phyloP scores from a whole-genome alignment of 2,329 filamentous ascomycete species.

The Aspergillus luchuensis region DNA sequence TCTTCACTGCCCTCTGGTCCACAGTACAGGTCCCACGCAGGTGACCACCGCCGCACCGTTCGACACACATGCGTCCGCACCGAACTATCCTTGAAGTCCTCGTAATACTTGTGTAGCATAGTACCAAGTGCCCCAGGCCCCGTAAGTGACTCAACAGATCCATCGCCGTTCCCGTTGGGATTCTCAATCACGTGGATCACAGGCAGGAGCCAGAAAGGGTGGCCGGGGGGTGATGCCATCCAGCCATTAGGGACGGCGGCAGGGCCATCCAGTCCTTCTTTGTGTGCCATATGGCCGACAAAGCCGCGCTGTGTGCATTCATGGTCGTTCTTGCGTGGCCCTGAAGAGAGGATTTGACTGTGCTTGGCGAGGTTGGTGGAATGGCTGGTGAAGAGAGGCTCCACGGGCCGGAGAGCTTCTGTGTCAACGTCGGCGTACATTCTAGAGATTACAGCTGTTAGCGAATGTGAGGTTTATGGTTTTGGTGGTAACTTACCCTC shows the following conservation, averaged over 20 bases:
- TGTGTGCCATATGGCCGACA: constrained; percentile 23
- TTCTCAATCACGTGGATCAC: constrained; percentile 22
- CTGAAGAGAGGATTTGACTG: background rate
- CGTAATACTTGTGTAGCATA: constrained; percentile 20
- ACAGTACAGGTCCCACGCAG: constrained; percentile 20
- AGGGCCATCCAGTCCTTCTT: constrained; percentile 14
- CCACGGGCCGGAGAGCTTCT: constrained; percentile 22
- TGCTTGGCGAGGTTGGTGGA: constrained; percentile 16
- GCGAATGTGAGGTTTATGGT: background rate
- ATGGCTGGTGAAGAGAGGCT: constrained; percentile 19
- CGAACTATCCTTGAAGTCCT: constrained; percentile 1
- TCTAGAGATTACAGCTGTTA: background rate
- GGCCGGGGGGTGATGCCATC: constrained; percentile 26
- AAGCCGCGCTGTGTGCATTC: constrained; percentile 20
- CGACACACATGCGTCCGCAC: constrained; percentile 15
- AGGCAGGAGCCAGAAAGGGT: constrained; percentile 25
- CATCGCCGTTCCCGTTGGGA: constrained; percentile 21
- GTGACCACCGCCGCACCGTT: constrained; percentile 12
- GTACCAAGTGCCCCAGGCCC: constrained; percentile 18
- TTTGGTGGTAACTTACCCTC: constrained; percentile 13
- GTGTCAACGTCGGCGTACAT: constrained; percentile 28
- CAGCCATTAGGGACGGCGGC: constrained; percentile 26
- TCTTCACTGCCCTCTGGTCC: background rate
- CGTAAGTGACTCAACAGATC: constrained; percentile 22
- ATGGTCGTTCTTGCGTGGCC: background rate